These are phyloP conservation scores for Pichia sp. DNA, from an alignment of 1,139 yeast species.

Conservation along the genomic window DNA sequence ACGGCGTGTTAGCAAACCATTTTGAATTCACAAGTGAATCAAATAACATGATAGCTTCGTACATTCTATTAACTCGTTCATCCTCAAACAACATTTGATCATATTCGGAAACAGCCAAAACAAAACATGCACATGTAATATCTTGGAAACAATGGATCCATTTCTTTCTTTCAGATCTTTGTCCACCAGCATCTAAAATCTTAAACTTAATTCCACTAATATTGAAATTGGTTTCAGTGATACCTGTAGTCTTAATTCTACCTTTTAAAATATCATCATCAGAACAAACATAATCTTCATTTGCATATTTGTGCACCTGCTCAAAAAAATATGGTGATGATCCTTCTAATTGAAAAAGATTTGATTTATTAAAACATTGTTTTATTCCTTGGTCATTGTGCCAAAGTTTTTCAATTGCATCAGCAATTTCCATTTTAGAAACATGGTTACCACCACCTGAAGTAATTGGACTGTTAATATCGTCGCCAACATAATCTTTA, in stretches of 20 bases:
- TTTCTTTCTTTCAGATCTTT: slow-evolving; percentile 84
- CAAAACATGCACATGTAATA: slow-evolving; percentile 83
- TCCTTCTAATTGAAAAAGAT: slow-evolving; percentile 78
- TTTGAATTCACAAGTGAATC: slow-evolving; percentile 79
- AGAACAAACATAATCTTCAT: slow-evolving; percentile 59
- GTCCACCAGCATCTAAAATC: slow-evolving; percentile 96
- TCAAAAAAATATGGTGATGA: slow-evolving; percentile 76
- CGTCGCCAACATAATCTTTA: slow-evolving; percentile 17
- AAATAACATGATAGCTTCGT: slow-evolving; percentile 79
- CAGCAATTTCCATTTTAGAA: slow-evolving; percentile 49
- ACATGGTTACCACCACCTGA: neutral
- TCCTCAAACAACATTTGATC: slow-evolving; percentile 92
- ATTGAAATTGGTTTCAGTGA: slow-evolving; percentile 77
- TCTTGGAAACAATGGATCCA: slow-evolving; percentile 97
- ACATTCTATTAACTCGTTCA: slow-evolving; percentile 82
- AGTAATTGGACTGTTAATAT: slow-evolving; percentile 1
- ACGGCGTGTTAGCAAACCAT: slow-evolving; percentile 83
- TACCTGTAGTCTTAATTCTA: slow-evolving; percentile 92
- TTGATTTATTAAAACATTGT: slow-evolving; percentile 54
- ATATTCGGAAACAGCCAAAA: slow-evolving; percentile 87
- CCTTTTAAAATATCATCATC: slow-evolving; percentile 86
- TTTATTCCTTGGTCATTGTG: slow-evolving; percentile 57
- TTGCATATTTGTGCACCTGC: slow-evolving; percentile 56
- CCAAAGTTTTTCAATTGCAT: slow-evolving; percentile 67
- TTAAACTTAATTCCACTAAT: slow-evolving; percentile 63